A percentile compares a stretch with the other conserved stretches of the same genome.
phyloP scores from a whole-genome alignment of 345 rosid genomes.

The Euphorbia pulcherrima region DNA sequence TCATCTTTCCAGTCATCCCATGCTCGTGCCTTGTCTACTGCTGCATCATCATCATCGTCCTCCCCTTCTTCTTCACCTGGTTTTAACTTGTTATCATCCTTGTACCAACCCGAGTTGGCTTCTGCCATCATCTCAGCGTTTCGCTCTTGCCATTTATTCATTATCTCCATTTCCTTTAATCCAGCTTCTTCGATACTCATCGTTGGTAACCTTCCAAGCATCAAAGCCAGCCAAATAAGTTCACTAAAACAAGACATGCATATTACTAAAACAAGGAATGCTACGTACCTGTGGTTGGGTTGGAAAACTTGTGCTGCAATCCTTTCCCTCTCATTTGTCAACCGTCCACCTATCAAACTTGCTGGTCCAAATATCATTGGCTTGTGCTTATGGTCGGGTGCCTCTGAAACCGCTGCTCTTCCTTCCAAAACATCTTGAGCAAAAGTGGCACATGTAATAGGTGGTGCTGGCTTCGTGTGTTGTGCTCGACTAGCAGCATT shows the following conservation, averaged over 20 bases:
- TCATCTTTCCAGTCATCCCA: constrained; percentile 98
- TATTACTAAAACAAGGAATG: constrained; percentile 22
- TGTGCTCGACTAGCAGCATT: constrained; percentile 60
- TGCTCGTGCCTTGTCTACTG: constrained; percentile 74
- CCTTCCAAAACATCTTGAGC: constrained; percentile 51
- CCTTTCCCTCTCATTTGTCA: constrained; percentile 72
- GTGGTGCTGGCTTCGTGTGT: constrained; percentile 66
- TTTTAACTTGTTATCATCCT: constrained; percentile 37
- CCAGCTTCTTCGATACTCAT: constrained; percentile 99
- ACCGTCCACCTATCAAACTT: constrained; percentile 60
- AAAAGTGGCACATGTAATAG: constrained; percentile 37
- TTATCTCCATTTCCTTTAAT: constrained; percentile 80
- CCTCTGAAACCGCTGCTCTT: constrained; percentile 68
- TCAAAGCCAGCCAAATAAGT: background rate
- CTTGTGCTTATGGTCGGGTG: constrained; percentile 89
- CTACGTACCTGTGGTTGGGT: constrained; percentile 78
- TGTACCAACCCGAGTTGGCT: constrained; percentile 84
- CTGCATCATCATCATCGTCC: constrained; percentile 58
- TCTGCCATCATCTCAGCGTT: constrained; percentile 76
- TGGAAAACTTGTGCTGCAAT: constrained; percentile 84
- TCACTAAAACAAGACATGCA: background rate
- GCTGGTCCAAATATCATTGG: constrained; percentile 93
- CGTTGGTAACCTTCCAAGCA: constrained; percentile 71
- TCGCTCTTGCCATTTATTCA: constrained; percentile 90
- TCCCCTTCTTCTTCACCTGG: constrained; percentile 50